Conservation (phyloP, 2,329 filamentous ascomycete species). For the Magnaporthales sp. region DNA sequence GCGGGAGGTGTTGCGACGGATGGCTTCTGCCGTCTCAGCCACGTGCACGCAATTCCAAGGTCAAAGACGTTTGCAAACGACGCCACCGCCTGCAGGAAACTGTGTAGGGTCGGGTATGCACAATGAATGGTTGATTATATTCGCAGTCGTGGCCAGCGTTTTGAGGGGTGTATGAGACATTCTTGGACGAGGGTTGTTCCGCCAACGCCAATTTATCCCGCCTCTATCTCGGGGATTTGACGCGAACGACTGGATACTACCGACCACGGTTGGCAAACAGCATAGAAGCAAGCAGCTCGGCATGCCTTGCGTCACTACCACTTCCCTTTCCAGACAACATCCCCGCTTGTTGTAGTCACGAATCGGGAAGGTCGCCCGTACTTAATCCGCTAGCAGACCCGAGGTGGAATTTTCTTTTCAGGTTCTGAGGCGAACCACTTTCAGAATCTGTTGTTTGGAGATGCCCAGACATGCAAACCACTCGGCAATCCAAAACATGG, state of each 20-base stretch:
- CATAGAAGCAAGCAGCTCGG: neutral
- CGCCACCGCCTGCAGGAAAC: neutral
- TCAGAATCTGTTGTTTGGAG: neutral
- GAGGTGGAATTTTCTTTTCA: neutral
- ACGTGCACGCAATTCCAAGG: neutral
- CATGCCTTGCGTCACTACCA: neutral
- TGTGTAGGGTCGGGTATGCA: neutral
- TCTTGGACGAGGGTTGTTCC: neutral
- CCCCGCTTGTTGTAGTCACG: neutral
- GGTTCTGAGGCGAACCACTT: neutral
- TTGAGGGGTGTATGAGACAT: neutral
- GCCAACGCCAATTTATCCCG: neutral
- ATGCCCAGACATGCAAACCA: neutral
- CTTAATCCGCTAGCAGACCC: neutral
- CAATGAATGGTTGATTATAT: neutral
- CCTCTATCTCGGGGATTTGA: neutral
- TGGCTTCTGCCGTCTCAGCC: neutral
- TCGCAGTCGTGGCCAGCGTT: neutral
- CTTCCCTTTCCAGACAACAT: neutral
- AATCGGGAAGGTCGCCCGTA: neutral
- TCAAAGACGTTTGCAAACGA: neutral
- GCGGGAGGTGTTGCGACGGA: neutral
- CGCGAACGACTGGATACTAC: neutral
- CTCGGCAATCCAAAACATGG: neutral
- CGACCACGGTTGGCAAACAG: neutral